Base-by-base conservation (phyloP, 495 filamentous ascomycete species). In the Trichoderma asperelloides region DNA sequence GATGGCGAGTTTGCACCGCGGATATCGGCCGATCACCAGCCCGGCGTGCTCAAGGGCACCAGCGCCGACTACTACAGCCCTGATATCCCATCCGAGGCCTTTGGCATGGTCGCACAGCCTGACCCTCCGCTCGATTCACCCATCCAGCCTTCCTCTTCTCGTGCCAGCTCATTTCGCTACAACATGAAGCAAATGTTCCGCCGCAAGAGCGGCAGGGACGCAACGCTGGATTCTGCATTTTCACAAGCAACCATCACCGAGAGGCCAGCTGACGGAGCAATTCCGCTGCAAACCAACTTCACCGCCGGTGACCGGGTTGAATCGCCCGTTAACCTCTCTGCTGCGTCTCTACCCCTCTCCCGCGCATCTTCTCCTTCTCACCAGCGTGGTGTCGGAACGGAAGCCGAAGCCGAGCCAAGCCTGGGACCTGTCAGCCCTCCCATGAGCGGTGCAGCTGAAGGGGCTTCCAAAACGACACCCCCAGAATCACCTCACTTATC, bases 341-440 rank as follows among this genome's bases (percentile, higher is more conserved):
- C 25, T 30, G 55, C 23, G 4, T 60, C 55, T 21, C 55, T 60
- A 3, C 55, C 55, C 27, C 55, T 60, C 25, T 30, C 55, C 8
- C 49, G 23, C n/a, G 11, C 49, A 12, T 21, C n/a, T 12, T 27
- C 49, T 12, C 13, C 49, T 21, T 9, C 27, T 13, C 55, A 18
- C 1, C 64, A 37, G 25, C 43, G 25, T 21, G 12, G 33, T 28
- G 21, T 23, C 37, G 64, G 18, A 25, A 21, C 23, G 6, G 25
- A 27, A 15, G 12, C 45, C 18, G 12, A 27, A 15, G 12, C 64
- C 11, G 25, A 16, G 12, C 11, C 64, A 9, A 43, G 15, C 25
- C 7, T 33, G 74, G 73, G 74, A 71, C 51, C 75, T 73, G 68
- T 67, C 70, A 60, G 71, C 73, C 68, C 23, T 51, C 62, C 40